phyloP scores from a whole-genome alignment of 1,284 basidiomycete species.

The Thelephora terrestris region DNA sequence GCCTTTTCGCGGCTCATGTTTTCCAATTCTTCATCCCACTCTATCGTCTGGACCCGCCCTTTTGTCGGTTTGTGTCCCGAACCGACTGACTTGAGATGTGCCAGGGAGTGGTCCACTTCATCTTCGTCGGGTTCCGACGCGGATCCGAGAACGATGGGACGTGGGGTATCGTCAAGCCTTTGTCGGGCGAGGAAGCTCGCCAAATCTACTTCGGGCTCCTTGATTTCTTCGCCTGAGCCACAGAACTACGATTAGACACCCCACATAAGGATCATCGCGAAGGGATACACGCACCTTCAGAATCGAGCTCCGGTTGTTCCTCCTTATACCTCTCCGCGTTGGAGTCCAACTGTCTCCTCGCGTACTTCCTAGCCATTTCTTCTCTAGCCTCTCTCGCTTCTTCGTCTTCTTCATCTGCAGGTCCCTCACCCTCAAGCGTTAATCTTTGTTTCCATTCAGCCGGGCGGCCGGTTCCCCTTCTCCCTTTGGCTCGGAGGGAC shows the following conservation, averaged over 20 bases:
- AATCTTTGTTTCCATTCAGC: constrained; percentile 53
- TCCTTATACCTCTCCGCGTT: constrained; percentile 67
- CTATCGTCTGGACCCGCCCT: constrained; percentile 50
- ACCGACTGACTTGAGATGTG: constrained; percentile 28
- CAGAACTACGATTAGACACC: not conserved
- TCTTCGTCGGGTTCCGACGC: constrained; percentile 14
- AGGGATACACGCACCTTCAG: constrained; percentile 43
- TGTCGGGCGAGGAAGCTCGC: constrained; percentile 57
- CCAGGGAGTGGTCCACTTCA: constrained; percentile 49
- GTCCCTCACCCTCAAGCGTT: constrained; percentile 45
- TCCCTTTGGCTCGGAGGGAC: constrained; percentile 56
- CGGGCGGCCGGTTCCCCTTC: constrained; percentile 46
- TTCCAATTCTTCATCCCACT: constrained; percentile 58
- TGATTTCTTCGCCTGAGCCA: constrained; percentile 47
- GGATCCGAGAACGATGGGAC: constrained; percentile 17
- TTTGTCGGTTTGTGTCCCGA: constrained; percentile 31
- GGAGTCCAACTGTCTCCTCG: constrained; percentile 46
- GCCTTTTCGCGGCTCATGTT: constrained; percentile 57
- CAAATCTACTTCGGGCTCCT: constrained; percentile 66
- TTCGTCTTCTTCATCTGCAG: constrained; percentile 30
- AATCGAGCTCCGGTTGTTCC: constrained; percentile 50
- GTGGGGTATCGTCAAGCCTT: constrained; percentile 31
- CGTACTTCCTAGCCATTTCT: constrained; percentile 40
- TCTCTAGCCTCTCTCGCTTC: constrained; percentile 22
- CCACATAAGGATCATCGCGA: not conserved